phyloP scores from a whole-genome alignment of 805 yeast genomes.

The Myxozyma kluyveri region DNA sequence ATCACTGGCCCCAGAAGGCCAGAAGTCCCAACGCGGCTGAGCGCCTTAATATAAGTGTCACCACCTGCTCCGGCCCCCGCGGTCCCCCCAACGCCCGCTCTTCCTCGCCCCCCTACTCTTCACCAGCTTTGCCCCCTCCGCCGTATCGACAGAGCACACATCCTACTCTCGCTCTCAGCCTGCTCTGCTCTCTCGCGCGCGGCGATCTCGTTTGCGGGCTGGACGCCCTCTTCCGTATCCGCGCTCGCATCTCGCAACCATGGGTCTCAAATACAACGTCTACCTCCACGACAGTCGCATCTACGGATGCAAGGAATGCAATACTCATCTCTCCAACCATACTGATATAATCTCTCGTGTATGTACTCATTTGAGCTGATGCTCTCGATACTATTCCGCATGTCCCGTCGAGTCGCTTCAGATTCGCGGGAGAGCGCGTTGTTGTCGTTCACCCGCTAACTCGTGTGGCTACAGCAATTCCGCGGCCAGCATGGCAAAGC shows the following conservation, averaged over 20 bases:
- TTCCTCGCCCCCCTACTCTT: too few species aligned
- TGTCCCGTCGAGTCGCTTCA: not conserved
- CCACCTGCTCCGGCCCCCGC: too few species aligned
- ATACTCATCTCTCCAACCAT: slow-evolving; percentile 44
- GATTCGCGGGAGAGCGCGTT: not conserved
- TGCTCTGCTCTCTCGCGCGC: not conserved
- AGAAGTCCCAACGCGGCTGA: too few species aligned
- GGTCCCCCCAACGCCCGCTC: too few species aligned
- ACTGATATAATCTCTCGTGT: slow-evolving; percentile 43
- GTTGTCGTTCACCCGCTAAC: not conserved
- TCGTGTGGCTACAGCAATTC: slow-evolving; percentile 40
- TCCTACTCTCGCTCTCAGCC: not conserved
- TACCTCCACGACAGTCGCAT: slow-evolving; percentile 39
- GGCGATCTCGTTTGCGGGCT: not conserved
- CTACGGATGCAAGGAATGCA: slow-evolving; percentile 44
- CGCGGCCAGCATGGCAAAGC: slow-evolving; percentile 60
- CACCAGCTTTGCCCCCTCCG: too few species aligned
- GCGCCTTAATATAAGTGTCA: too few species aligned
- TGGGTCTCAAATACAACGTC: slow-evolving; percentile 51
- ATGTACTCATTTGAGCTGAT: slow-evolving; percentile 17
- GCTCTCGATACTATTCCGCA: too few species aligned
- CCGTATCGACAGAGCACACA: too few species aligned
- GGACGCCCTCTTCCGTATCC: not conserved
- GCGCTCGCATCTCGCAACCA: slow-evolving; percentile 21
- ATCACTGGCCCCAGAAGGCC: too few species aligned